These are phyloP conservation scores for Dactylellina leptospora DNA, from an alignment of 2,329 filamentous ascomycete genomes.

Conservation along the genomic window DNA sequence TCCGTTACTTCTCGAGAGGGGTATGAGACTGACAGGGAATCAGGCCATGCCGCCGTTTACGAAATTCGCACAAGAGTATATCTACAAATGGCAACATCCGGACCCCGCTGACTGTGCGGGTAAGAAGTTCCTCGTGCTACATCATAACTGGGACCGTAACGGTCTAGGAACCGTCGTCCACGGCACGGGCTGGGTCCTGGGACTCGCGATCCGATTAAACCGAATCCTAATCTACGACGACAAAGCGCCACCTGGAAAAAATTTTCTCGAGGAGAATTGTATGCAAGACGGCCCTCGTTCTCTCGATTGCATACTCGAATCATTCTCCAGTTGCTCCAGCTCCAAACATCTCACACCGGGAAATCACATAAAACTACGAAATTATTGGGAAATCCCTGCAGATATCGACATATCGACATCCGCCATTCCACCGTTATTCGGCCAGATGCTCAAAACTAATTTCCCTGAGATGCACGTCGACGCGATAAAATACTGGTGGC, in stretches of 20 bases:
- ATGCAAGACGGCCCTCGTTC: slow-evolving; percentile 40
- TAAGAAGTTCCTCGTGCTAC: slow-evolving; percentile 52
- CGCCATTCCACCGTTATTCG: slow-evolving; percentile 52
- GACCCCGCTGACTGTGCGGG: slow-evolving; percentile 28
- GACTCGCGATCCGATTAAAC: slow-evolving; percentile 53
- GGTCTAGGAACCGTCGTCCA: slow-evolving; percentile 54
- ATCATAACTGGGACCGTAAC: slow-evolving; percentile 55
- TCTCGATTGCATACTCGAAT: slow-evolving; percentile 55
- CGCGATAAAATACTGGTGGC: slow-evolving; percentile 56
- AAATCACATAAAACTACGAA: slow-evolving; percentile 28
- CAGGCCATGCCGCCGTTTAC: slow-evolving; percentile 55
- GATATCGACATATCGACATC: slow-evolving; percentile 37
- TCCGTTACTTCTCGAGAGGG: not conserved
- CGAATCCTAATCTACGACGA: slow-evolving; percentile 54
- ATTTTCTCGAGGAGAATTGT: slow-evolving; percentile 51
- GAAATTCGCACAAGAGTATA: slow-evolving; percentile 54
- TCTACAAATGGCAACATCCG: slow-evolving; percentile 52
- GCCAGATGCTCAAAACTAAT: slow-evolving; percentile 44
- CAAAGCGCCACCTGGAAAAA: slow-evolving; percentile 47
- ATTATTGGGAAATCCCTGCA: slow-evolving; percentile 30
- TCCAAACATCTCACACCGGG: slow-evolving; percentile 19
- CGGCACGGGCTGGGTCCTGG: slow-evolving; percentile 48
- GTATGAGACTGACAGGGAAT: slow-evolving; percentile 36
- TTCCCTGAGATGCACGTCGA: slow-evolving; percentile 55
- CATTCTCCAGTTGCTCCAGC: slow-evolving; percentile 53